Evolutionary conservation across 805 yeast species (phyloP).

Genomic region (Saccharomycopsis schoenii): DNA sequence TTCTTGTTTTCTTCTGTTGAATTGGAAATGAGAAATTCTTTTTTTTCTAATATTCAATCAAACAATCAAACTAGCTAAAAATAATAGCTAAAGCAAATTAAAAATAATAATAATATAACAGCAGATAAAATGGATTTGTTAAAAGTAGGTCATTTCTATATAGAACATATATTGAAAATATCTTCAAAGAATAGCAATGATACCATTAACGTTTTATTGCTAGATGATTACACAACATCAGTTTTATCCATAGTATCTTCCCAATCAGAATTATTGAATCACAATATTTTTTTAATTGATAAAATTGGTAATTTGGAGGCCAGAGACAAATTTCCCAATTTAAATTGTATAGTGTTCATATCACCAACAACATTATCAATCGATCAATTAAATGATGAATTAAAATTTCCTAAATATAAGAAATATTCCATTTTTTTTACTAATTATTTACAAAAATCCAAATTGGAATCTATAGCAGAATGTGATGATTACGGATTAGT

Average conservation of each 20-base stretch:
- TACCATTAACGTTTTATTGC: slow-evolving; percentile 57
- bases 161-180: slow-evolving; percentile 28
- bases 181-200: slow-evolving; percentile 19
- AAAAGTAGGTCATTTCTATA: slow-evolving; percentile 29
- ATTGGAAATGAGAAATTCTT: background rate
- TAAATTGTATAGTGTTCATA: slow-evolving; percentile 71
- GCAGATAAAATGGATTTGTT: slow-evolving; percentile 27
- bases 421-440: slow-evolving; percentile 71
- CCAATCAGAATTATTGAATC: slow-evolving; percentile 71
- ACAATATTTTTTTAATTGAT: slow-evolving; percentile 80
- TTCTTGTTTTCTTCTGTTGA: background rate
- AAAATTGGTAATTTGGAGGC: slow-evolving; percentile 42
- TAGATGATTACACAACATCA: slow-evolving; percentile 73
- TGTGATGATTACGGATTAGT: slow-evolving; percentile 81
- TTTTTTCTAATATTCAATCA: no score
- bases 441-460: slow-evolving; percentile 63
- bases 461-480: slow-evolving; percentile 81
- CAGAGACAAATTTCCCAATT: slow-evolving; percentile 66
- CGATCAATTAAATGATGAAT: slow-evolving; percentile 50
- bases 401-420: slow-evolving; percentile 69
- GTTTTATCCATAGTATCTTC: slow-evolving; percentile 84
- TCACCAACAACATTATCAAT: slow-evolving; percentile 64
- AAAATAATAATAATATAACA: no score
- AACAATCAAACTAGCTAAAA: no score
- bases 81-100: no score